Conservation (phyloP, 202 grass and related monocot species). For the Setaria italica region DNA sequence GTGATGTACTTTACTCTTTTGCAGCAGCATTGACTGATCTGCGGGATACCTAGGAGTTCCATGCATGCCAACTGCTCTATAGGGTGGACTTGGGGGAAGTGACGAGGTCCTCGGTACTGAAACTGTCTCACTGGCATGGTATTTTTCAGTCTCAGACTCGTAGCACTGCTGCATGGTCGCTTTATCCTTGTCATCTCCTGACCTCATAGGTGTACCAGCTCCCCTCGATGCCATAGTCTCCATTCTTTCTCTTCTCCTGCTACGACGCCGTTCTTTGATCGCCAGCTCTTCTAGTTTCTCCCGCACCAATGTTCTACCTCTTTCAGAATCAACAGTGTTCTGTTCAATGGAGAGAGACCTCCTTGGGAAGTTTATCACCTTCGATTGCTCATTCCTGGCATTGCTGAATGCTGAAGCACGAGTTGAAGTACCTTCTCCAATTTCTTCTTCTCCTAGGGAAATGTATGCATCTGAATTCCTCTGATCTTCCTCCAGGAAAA, state of each 20-base stretch:
- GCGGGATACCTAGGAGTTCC: slow-evolving; percentile 26
- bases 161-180: slow-evolving; percentile 3
- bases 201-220: slow-evolving; percentile 38
- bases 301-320: slow-evolving; percentile 38
- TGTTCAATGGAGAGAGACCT: slow-evolving; percentile 34
- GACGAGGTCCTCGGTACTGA: slow-evolving; percentile 48
- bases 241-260: slow-evolving; percentile 45
- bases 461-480: slow-evolving; percentile 61
- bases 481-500: slow-evolving; percentile 75
- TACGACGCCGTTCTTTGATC: slow-evolving; percentile 30
- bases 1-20: slow-evolving; percentile 10
- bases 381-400: slow-evolving; percentile 37
- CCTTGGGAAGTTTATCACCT: slow-evolving; percentile 56
- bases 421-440: slow-evolving; percentile 37
- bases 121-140: slow-evolving; percentile 43
- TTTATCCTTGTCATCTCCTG: slow-evolving; percentile 55
- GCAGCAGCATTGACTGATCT: slow-evolving; percentile 29
- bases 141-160: slow-evolving; percentile 53
- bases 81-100: slow-evolving; percentile 56
- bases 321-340: slow-evolving; percentile 38
- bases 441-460: slow-evolving; percentile 42
- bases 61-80: slow-evolving; percentile 42
- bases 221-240: slow-evolving; percentile 27
- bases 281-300: slow-evolving; percentile 64
- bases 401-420: slow-evolving; percentile 27